phyloP scores from a whole-genome alignment of 768 basidiomycete genomes.

The Amyloporia xantha region DNA sequence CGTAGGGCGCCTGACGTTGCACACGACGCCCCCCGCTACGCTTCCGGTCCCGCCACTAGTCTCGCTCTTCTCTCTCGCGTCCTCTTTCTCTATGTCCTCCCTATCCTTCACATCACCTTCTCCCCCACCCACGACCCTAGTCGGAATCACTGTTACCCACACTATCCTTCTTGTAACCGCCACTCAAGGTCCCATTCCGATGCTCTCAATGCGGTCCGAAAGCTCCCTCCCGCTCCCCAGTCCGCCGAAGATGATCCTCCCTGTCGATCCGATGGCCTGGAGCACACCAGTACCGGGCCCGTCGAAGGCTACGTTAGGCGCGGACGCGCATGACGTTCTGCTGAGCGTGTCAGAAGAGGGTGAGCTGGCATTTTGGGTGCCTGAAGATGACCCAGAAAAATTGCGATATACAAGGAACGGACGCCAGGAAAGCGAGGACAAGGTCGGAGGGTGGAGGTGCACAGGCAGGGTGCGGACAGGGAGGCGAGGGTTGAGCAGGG shows the following conservation, averaged over 20 bases:
- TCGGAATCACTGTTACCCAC: conserved; percentile 56
- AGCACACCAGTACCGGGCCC: no score
- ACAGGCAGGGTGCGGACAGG: conserved; percentile 74
- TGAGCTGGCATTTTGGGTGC: conserved; percentile 83
- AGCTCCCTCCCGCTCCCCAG: conserved; percentile 45
- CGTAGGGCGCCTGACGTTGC: conserved; percentile 44
- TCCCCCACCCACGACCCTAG: conserved; percentile 45
- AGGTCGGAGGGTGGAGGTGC: conserved; percentile 43
- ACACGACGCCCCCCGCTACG: conserved; percentile 38
- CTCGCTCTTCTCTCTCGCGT: conserved; percentile 63
- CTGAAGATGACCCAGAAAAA: conserved; percentile 30
- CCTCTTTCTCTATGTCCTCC: conserved; percentile 37
- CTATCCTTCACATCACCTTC: conserved; percentile 7
- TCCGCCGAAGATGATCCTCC: conserved; percentile 45
- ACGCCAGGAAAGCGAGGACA: background rate
- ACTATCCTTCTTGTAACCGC: conserved; percentile 50
- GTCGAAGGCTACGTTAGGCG: conserved; percentile 7
- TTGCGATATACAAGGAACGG: background rate
- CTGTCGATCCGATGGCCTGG: conserved; percentile 90
- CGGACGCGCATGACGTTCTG: conserved; percentile 56
- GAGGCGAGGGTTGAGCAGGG: conserved; percentile 56
- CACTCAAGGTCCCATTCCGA: conserved; percentile 15
- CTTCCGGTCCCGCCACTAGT: conserved; percentile 45
- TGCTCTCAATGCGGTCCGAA: conserved; percentile 41
- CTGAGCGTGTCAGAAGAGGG: conserved; percentile 73